Conservation (phyloP, 2,329 filamentous ascomycete species). For the Phaeosphaeriaceae sp. region DNA sequence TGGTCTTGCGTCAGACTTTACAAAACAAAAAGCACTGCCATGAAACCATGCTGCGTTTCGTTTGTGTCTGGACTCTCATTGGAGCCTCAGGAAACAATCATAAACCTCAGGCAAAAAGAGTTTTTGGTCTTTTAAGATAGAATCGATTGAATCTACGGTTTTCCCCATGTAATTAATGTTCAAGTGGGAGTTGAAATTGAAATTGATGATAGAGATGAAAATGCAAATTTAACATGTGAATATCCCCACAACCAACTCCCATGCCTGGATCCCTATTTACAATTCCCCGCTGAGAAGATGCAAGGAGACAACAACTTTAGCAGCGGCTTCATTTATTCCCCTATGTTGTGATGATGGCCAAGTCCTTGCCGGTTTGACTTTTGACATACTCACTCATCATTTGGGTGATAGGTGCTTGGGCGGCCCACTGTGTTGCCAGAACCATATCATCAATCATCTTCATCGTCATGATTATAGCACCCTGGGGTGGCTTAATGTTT, state of each 20-base stretch:
- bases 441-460: constrained; percentile 44
- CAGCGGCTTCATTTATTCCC: constrained; percentile 1
- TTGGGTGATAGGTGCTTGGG: constrained; percentile 38
- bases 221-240: background rate
- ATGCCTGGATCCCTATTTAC: background rate
- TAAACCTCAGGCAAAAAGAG: background rate
- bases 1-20: background rate
- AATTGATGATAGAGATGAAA: background rate
- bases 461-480: constrained; percentile 43
- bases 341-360: constrained; percentile 9
- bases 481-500: constrained; percentile 24
- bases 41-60: background rate
- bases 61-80: background rate
- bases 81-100: background rate
- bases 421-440: constrained; percentile 30
- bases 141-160: background rate
- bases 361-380: constrained; percentile 27
- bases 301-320: constrained; percentile 7
- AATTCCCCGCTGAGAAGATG: background rate
- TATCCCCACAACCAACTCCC: background rate
- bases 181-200: too few species aligned
- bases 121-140: too few species aligned
- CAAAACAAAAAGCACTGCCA: background rate
- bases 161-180: background rate
- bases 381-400: constrained; percentile 46